Evolutionary conservation across 1,284 basidiomycete species (phyloP), one percentile per base, ranked within the genome.

Genomic region (Rhodotorula sp.): DNA sequence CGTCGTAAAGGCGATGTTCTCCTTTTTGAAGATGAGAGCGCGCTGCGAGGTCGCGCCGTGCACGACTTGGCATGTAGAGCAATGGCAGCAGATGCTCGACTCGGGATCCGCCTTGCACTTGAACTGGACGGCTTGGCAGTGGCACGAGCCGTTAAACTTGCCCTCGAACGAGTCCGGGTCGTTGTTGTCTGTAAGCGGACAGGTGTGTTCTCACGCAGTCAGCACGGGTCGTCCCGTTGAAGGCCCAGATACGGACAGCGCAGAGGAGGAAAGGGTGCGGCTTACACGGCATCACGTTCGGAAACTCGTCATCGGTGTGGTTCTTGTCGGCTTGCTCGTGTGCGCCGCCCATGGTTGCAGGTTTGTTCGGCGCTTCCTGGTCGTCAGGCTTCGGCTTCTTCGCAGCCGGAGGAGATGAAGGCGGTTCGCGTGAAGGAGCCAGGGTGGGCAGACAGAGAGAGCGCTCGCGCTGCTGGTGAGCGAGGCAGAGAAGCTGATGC

Each of bases 1-100:
- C 19, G 57, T 26, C 12, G 64, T 55, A 26, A 71, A 71, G 2
- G 38, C n/a, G 26, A 68, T 28, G 63, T 63, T 56, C 21, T 71
- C 66, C 66, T 71, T 71, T 52, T 71, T 71, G 70, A 66, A 71
- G 16, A 71, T 60, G 14, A 68, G n/a, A 1, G 70, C 70, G n/a
- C 70, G 63, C 54, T 71, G 70, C 19, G 43, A 34, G 3, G 63
- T 66, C 19, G 70, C 70, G 18, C 70, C 70, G 47, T 71, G 70
- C 1, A 67, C 67, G 19, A 71, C 60, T 34, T 34, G 34, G 34
- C 34, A 34, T 2, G 34, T 34, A 5, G 3, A 4, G 34, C 34
- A 34, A 34, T 68, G 67, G 60, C 70, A 71, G 57, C 70, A 71
- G 10, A 71, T 50, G 50, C 48, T 55, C 56, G 64, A 21, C 3